Base-by-base conservation (phyloP, 2,329 filamentous ascomycete genomes). In the Escovopsis sp. region DNA sequence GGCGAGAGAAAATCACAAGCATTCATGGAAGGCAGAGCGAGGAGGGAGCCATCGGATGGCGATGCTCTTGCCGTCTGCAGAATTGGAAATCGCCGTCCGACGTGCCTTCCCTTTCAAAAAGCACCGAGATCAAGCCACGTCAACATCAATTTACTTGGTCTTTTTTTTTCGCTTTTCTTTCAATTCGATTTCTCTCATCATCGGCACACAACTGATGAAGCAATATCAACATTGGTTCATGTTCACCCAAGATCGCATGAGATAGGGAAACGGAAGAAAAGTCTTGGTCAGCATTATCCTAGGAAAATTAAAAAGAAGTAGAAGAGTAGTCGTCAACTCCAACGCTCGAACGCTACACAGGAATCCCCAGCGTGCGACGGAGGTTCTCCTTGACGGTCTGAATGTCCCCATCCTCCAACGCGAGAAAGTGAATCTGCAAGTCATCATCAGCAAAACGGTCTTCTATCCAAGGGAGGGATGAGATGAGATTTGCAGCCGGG, bases 381-480 rank as follows among this genome's bases (percentile, higher is more conserved):
- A 82, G 61, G 44, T 75, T 76, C 42, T 75, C 69, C 53, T 75
- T 78, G 33, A 78, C 65, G 3, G 66, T 64, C 38, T 75, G 69
- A 11, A 80, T 61, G 34, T 77, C 72, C 38, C 66, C 64, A 12
- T 75, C 69, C 38, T 80, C 76, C 65, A 83, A 68, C 33, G 69
- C 71, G 19, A 81, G 60, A 53, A 84, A 84, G n/a, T 71, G 73
- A 48, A 83, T 80, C 76, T 81, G 47, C 23, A 30, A 6, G 36
- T 3, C n/a, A 34, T 55, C 42, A 59, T 50, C 35, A 44, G 12
- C 4, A 10, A 12, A 10, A 9, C 26, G 28, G 12, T 26, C 6
- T 12, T 11, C n/a, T n/a, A 36, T 15, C 15, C 11, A 32, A 11
- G 8, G 28, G 28, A 32, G 4, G 28, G 28, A 32, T 9, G 18